Base-by-base conservation (phyloP, 768 basidiomycete genomes). In the Lepiota subincarnata region DNA sequence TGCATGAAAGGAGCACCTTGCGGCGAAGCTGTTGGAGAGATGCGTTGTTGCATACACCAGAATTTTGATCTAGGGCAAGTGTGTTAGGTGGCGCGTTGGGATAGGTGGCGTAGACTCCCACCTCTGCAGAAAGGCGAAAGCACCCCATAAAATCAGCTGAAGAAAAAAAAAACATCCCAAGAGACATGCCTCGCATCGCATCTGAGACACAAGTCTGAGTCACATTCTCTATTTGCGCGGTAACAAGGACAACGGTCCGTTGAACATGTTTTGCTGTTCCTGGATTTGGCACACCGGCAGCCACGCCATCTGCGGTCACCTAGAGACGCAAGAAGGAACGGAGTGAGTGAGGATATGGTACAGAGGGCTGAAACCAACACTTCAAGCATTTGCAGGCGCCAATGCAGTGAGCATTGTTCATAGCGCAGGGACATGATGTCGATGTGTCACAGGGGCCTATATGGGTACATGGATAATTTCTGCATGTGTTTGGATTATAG, bases 161-260 rank as follows among this genome's bases (percentile, higher is more conserved):
- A 31, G 7, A 42, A 36, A 14, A 11, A 13, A 39, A 39, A 13
- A 37, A 4, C n/a, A n/a, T 6, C 8, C 8, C 1, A 24, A 31
- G 24, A 6, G 12, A 51, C 62, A 26, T 48, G 75, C 75, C 72
- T 66, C 51, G 77, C 72, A 63, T 74, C 65, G 56, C 80, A 82
- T 1, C 42, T 59, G 0, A 57, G 28, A 60, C 83, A 84, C 4
- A 77, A 49, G 8, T 79, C 79, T 14, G 82, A 81, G 55, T 78
- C 71, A 56, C 83, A 84, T 61, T 84, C 82, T 44, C 77, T 68
- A 0, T 22, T 38, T 0, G 60, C 20, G 5, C 35, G 46, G 1
- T 31, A 48, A 63, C 83, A 84, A 0, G 60, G 35, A 58, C 81
- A 83, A 2, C 31, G 50, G 0, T 44, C 37, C 0, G 19, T 24